Base-by-base conservation (phyloP, 31 red algal species). In the Asparagopsis taxiformis region DNA sequence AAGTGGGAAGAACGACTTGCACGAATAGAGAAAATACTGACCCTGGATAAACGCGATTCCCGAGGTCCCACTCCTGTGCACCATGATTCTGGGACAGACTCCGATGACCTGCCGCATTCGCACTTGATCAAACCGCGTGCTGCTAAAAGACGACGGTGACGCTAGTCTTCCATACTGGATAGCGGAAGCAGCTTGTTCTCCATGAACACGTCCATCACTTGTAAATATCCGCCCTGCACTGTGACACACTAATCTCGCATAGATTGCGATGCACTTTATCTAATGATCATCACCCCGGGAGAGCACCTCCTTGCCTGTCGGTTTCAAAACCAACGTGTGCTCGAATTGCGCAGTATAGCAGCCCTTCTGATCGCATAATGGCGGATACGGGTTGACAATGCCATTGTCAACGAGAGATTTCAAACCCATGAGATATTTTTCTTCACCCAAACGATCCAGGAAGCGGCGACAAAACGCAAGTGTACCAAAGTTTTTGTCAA, bases 281-380 rank as follows among this genome's bases (percentile, higher is more conserved):
- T 51, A 79, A 65, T 70, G 87, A 70, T 99, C 96, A 13, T 99
- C 96, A 30, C 96, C 96, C 3, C 96, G 69, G 15, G 80, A 81
- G 31, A 99, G 49, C 31, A 99, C 91, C 32, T 99, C 96, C 75
- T 99, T 99, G 48, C 80, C 54, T 4, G 96, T 99, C 29, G 96
- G 96, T 34, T 86, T 84, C 53, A 99, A 62, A 3, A 99, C 64
- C 37, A 99, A 50, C 3, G 96, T 99, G 37, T 99, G 96, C 49
- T 99, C 96, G 70, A 91, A 99, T 60, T 99, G 96, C 24, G 96
- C 96, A 6, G 96, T 99, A 56, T 94, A 99, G 41, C 70, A 88
- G 20, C 96, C 96, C 23, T 80, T 84, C 38, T 82, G 73, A 53
- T 99, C 96, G 43, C 91, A 94, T 52, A 99, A 68, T 15, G 96